phyloP scores from a whole-genome alignment of 371 early-diverging fungal genomes.

The Rhizomucor miehei region DNA sequence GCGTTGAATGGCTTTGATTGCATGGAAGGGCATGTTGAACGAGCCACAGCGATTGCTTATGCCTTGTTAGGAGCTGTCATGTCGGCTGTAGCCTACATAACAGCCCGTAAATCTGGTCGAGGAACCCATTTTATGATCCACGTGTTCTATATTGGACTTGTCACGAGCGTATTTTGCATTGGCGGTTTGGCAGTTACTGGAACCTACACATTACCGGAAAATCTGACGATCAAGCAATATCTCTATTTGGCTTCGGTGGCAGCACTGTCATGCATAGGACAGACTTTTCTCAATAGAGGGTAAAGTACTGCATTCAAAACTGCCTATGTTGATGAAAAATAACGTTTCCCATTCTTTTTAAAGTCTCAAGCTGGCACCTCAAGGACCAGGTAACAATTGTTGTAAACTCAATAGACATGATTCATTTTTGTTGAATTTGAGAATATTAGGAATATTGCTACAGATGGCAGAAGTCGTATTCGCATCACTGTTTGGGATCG shows the following conservation, averaged over 20 bases:
- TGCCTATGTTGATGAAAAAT: background rate
- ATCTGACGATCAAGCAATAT: slow-evolving; percentile 4
- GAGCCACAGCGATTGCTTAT: slow-evolving; percentile 42
- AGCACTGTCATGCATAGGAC: slow-evolving; percentile 67
- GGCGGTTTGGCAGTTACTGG: slow-evolving; percentile 41
- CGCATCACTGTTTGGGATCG: slow-evolving; percentile 72
- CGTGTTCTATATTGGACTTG: slow-evolving; percentile 69
- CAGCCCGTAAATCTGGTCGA: slow-evolving; percentile 70
- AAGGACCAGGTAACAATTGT: slow-evolving; percentile 71
- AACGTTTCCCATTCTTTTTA: background rate
- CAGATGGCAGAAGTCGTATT: slow-evolving; percentile 82
- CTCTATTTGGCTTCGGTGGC: slow-evolving; percentile 49
- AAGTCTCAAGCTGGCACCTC: slow-evolving; percentile 69
- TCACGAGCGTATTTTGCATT: slow-evolving; percentile 46
- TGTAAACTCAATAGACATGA: background rate
- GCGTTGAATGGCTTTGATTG: background rate
- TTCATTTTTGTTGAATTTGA: background rate
- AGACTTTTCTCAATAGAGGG: slow-evolving; percentile 72
- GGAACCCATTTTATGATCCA: slow-evolving; percentile 70
- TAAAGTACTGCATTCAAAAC: slow-evolving; percentile 7
- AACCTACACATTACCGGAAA: slow-evolving; percentile 25
- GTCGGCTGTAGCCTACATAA: slow-evolving; percentile 66
- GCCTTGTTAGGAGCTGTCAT: slow-evolving; percentile 63
- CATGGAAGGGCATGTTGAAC: slow-evolving; percentile 14
- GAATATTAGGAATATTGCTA: slow-evolving; percentile 57